Base-by-base conservation (phyloP, 176 grass and related monocot species). In the Poa annua region DNA sequence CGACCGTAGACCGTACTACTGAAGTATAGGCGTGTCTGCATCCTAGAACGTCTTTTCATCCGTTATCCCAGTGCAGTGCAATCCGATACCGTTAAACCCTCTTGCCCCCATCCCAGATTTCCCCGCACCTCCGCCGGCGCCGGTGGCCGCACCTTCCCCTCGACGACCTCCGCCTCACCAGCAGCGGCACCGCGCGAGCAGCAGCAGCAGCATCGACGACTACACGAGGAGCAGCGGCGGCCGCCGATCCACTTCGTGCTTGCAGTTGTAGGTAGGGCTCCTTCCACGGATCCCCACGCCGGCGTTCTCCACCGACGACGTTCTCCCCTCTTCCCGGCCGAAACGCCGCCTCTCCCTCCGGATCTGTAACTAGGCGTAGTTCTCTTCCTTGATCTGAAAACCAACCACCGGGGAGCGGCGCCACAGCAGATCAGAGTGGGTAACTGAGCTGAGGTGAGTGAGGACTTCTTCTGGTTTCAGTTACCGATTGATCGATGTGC, bases 31-130 rank as follows among this genome's bases (percentile, higher is more conserved):
- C 54, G 52, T 55, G 19, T 17, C 54, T 61, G 4, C 21, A 59
- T 59, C 55, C 3, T 48, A 48, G 47, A 48, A 14, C 47, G 47
- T 57, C 10, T 60, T 5, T 61, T 61, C 21, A 7, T 63, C 60
- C 60, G 60, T 63, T 63, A 63, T 63, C 25, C 11, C 60, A 63
- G 25, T 63, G 26, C 60, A 11, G 25, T 14, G 24, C 59, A 62
- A 62, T 63, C 60, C 14, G 12, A 32, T 63, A 63, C 60, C 60
- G 60, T 33, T 63, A 63, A 63, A 63, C 60, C 60, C 60, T 61
- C 57, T 22, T 3, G 22, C 44, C 0, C 56, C 56, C 57, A 25
- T 6, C 22, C 59, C 59, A 62, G 59, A 62, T 62, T 62, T 15
- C 59, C 59, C 57, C 57, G 11, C 8, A 7, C 47, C 47, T 48